Conservation (phyloP, 164 flowering plant species). For the Amborella trichopoda region DNA sequence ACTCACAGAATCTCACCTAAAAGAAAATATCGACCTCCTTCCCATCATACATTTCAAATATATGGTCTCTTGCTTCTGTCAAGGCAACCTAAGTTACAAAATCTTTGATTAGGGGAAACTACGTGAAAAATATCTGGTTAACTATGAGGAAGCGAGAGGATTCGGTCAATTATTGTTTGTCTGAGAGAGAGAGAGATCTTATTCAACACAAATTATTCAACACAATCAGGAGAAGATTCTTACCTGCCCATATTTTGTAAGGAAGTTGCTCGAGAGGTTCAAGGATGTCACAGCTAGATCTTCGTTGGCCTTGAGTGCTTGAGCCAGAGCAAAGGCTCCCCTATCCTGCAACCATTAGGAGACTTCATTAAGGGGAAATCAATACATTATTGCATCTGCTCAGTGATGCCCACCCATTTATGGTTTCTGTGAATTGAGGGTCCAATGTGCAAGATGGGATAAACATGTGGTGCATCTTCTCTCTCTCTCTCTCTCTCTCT, state of each 20-base stretch:
- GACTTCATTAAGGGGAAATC: no score
- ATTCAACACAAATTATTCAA: background rate
- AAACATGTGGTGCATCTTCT: no score
- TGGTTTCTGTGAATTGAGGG: no score
- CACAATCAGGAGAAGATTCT: background rate
- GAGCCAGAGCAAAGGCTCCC: conserved; percentile 94
- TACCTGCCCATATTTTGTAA: conserved; percentile 95
- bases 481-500: no score
- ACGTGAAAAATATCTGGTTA: no score
- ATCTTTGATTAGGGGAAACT: background rate
- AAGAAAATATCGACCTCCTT: conserved; percentile 64
- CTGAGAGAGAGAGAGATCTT: background rate
- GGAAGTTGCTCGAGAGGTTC: conserved; percentile 72
- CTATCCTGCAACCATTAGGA: no score
- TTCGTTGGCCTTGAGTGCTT: conserved; percentile 89
- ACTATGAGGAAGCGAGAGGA: background rate
- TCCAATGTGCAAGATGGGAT: no score
- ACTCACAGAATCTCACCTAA: no score
- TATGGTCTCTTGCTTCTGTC: conserved; percentile 89
- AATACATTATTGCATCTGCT: no score
- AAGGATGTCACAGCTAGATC: conserved; percentile 66
- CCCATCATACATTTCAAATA: conserved; percentile 66
- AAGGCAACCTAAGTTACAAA: conserved; percentile 56
- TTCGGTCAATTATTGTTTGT: background rate
- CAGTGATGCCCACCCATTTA: no score